These are phyloP conservation scores for Suillus spraguei DNA, from an alignment of 768 basidiomycete genomes.

Conservation along the genomic window DNA sequence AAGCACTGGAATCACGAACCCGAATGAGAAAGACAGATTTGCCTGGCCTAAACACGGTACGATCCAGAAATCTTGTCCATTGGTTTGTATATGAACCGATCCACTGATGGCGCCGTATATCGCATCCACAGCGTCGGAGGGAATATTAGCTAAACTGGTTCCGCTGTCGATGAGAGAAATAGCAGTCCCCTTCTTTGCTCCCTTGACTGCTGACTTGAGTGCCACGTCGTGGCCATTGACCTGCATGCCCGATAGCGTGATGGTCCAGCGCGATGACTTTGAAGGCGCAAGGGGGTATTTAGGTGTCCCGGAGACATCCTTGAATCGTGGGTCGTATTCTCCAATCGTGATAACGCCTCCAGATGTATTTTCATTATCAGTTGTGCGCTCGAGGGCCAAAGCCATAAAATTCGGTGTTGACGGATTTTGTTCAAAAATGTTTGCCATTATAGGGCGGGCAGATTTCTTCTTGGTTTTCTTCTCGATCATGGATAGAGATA, in stretches of 20 bases:
- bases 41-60: constrained; percentile 34
- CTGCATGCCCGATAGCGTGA: constrained; percentile 39
- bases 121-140: constrained; percentile 34
- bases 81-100: constrained; percentile 34
- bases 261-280: constrained; percentile 43
- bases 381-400: constrained; percentile 43
- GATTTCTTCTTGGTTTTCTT: constrained; percentile 20
- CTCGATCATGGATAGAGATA: constrained; percentile 25
- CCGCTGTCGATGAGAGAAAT: constrained; percentile 47
- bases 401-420: constrained; percentile 41
- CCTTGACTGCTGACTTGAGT: constrained; percentile 33
- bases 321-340: constrained; percentile 41
- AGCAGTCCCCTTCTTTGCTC: constrained; percentile 33
- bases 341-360: constrained; percentile 47
- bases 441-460: constrained; percentile 38
- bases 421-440: constrained; percentile 40
- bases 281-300: constrained; percentile 38
- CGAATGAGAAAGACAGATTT: constrained; percentile 30
- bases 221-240: constrained; percentile 33
- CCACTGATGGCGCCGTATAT: constrained; percentile 43
- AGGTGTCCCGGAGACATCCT: constrained; percentile 31
- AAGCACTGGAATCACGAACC: constrained; percentile 9
- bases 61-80: constrained; percentile 37
- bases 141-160: constrained; percentile 40
- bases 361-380: constrained; percentile 40